Evolutionary conservation across 257 asterid genomes (phyloP).

Genomic region (Ilex asprella): DNA sequence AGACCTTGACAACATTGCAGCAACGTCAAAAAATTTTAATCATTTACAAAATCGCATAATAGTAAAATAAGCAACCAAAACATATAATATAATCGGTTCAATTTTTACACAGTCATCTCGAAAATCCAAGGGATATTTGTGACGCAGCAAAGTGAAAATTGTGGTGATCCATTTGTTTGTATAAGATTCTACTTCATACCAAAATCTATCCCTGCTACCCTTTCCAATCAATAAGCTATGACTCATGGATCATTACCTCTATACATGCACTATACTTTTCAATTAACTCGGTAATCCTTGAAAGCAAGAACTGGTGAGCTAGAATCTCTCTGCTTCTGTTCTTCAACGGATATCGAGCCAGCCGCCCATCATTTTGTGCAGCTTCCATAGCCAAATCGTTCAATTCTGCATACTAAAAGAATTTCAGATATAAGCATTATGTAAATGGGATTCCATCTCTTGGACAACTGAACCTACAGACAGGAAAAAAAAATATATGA

Average conservation of each 20-base stretch:
- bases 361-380: conserved; percentile 57
- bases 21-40: too few species aligned
- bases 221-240: too few species aligned
- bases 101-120: too few species aligned
- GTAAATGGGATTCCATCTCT: background rate
- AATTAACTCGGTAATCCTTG: conserved; percentile 34
- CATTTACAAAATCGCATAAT: too few species aligned
- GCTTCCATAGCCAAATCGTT: conserved; percentile 53
- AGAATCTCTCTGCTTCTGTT: conserved; percentile 56
- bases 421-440: background rate
- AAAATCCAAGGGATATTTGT: too few species aligned
- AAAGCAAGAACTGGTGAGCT: conserved; percentile 59
- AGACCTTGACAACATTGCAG: too few species aligned
- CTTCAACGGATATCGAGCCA: conserved; percentile 65
- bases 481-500: background rate
- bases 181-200: too few species aligned
- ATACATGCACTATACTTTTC: conserved; percentile 33
- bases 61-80: too few species aligned
- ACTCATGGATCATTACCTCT: conserved; percentile 23
- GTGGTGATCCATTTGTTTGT: too few species aligned
- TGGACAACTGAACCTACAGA: background rate
- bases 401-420: conserved; percentile 34
- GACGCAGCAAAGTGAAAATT: too few species aligned
- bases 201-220: too few species aligned
- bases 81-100: too few species aligned